Conservation (phyloP, 306 rosid genomes). For the Dryas alaskensis region DNA sequence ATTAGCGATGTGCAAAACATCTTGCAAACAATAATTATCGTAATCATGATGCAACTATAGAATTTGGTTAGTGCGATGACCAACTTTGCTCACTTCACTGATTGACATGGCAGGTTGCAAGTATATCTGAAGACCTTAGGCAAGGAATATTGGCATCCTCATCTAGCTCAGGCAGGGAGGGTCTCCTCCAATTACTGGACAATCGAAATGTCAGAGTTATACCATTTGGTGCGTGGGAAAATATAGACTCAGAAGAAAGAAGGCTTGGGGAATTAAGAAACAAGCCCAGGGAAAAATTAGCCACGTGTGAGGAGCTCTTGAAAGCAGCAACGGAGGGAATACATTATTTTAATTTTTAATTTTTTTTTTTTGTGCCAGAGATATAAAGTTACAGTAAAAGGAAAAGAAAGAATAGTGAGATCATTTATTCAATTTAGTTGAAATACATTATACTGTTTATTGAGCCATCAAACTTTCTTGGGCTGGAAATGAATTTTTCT, state of each 20-base stretch:
- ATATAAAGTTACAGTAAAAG: background rate
- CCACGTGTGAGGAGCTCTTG: constrained; percentile 63
- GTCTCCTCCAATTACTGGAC: constrained; percentile 58
- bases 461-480: no score
- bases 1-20: background rate
- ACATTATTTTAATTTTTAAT: no score
- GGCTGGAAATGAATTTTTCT: no score
- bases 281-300: constrained; percentile 74
- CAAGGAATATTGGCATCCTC: constrained; percentile 40
- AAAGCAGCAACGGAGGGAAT: constrained; percentile 34
- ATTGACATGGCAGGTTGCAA: constrained; percentile 55
- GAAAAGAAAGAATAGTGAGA: background rate
- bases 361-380: no score
- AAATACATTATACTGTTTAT: no score
- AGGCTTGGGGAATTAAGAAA: constrained; percentile 52
- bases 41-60: background rate
- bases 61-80: background rate
- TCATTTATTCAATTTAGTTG: background rate
- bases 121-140: constrained; percentile 73
- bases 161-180: constrained; percentile 54
- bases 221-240: constrained; percentile 69
- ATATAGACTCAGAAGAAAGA: constrained; percentile 74
- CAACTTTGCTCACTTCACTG: constrained; percentile 17
- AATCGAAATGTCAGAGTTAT: constrained; percentile 51
- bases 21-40: background rate